phyloP scores from a whole-genome alignment of 257 asterid genomes.

The Prunella vulgaris region DNA sequence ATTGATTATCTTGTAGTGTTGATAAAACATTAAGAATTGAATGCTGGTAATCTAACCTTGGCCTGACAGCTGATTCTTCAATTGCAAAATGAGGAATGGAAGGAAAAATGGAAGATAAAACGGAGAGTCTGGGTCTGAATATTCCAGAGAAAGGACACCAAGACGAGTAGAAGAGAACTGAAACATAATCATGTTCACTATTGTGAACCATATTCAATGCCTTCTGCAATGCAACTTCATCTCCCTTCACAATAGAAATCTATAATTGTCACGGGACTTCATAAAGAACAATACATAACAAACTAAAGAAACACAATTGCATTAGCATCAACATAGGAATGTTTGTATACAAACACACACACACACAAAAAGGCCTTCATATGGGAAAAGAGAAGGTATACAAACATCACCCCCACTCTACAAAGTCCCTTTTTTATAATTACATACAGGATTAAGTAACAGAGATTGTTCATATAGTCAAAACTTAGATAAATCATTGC shows the following conservation, averaged over 20 bases:
- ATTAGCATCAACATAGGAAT: neutral
- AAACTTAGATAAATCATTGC: neutral
- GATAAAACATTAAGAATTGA: conserved; percentile 1
- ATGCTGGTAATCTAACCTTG: conserved; percentile 56
- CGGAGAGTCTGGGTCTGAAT: conserved; percentile 62
- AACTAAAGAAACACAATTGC: neutral
- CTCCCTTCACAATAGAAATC: conserved; percentile 56
- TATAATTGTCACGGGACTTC: conserved; percentile 15
- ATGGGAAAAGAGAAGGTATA: neutral
- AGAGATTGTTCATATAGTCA: neutral
- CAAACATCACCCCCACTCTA: neutral
- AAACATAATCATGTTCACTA: conserved; percentile 58
- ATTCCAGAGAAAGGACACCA: conserved; percentile 94
- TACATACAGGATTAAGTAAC: neutral
- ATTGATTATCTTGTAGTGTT: conserved; percentile 11
- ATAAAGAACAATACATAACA: neutral
- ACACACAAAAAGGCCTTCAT: neutral
- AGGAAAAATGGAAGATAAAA: conserved; percentile 70
- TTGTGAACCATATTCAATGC: conserved; percentile 67
- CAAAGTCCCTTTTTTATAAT: neutral
- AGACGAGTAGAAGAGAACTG: conserved; percentile 87
- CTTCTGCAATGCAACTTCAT: conserved; percentile 72
- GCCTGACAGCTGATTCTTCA: conserved; percentile 88
- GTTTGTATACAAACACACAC: too few relatives aligned
- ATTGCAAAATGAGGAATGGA: conserved; percentile 87